A percentile compares a stretch with the other conserved stretches of the same genome.
These are phyloP conservation scores for Russula lepida DNA, from an alignment of 768 basidiomycete species.

Conservation along the genomic window DNA sequence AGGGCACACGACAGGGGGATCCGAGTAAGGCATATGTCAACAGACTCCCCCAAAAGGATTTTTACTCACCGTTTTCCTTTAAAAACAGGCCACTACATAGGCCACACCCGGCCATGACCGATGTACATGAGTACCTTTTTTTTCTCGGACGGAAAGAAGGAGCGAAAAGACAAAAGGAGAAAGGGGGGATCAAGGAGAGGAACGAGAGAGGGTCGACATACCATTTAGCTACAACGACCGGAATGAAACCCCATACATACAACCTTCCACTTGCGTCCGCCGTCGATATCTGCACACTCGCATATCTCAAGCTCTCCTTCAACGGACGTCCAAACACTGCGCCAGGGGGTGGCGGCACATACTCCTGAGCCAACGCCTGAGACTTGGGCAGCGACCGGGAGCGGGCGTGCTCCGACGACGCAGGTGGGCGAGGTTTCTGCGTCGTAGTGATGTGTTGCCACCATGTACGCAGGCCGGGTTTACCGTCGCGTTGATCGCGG, in stretches of 20 bases:
- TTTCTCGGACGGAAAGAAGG: neutral
- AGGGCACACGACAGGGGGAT: neutral
- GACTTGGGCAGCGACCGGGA: neutral
- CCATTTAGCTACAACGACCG: conserved; percentile 98
- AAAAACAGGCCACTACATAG: conserved; percentile 73
- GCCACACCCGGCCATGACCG: neutral
- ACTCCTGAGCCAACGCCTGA: conserved; percentile 3
- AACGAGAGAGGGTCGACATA: conserved; percentile 30
- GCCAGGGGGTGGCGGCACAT: conserved; percentile 30
- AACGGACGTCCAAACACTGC: conserved; percentile 82
- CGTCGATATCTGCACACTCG: conserved; percentile 90
- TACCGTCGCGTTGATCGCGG: conserved; percentile 5
- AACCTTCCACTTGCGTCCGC: conserved; percentile 74
- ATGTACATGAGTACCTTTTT: neutral
- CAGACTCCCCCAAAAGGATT: neutral
- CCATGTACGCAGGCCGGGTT: conserved; percentile 57
- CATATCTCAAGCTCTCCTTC: conserved; percentile 74
- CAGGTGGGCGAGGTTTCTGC: conserved; percentile 47
- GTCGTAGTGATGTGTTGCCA: conserved; percentile 68
- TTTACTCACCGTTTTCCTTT: conserved; percentile 74
- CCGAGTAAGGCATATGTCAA: neutral
- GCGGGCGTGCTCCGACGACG: neutral
- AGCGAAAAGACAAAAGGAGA: neutral
- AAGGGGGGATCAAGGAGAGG: neutral
- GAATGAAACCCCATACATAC: conserved; percentile 91